Conservation (phyloP, 2,329 filamentous ascomycete genomes). For the Aureobasidium vineae region DNA sequence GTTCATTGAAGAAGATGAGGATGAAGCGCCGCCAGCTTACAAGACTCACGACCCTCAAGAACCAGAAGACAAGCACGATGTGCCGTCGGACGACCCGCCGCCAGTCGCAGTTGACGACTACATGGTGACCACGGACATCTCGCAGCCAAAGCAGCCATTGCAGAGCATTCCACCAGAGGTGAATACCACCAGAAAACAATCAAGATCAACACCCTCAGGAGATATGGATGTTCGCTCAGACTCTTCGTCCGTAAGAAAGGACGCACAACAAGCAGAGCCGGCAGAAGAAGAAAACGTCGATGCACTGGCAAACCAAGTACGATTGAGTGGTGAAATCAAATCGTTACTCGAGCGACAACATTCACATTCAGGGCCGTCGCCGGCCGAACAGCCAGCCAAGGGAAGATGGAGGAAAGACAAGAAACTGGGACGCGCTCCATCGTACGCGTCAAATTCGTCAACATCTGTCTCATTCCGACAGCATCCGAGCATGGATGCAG, state of each 20-base stretch:
- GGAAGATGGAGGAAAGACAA: constrained; percentile 27
- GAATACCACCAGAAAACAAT: constrained; percentile 29
- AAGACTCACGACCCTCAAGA: not conserved
- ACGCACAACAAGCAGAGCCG: not conserved
- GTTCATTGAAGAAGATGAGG: constrained; percentile 37
- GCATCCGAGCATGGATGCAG: constrained; percentile 15
- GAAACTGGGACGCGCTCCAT: constrained; percentile 25
- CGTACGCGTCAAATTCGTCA: constrained; percentile 18
- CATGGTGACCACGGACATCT: not conserved
- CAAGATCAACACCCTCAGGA: not conserved
- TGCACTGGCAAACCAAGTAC: not conserved
- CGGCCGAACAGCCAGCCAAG: constrained; percentile 8
- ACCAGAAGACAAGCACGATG: not conserved
- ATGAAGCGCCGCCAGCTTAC: constrained; percentile 8
- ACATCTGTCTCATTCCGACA: constrained; percentile 8
- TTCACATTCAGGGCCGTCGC: not conserved
- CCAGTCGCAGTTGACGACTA: not conserved
- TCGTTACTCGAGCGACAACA: constrained; percentile 24
- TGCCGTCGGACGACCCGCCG: not conserved
- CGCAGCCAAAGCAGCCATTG: constrained; percentile 30
- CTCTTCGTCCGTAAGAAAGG: not conserved
- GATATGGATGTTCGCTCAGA: not conserved
- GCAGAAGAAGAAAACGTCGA: not conserved
- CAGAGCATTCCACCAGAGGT: constrained; percentile 36
- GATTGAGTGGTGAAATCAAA: constrained; percentile 24